phyloP scores from a whole-genome alignment of 1,284 basidiomycete genomes.

The Rhodotorula sp. region DNA sequence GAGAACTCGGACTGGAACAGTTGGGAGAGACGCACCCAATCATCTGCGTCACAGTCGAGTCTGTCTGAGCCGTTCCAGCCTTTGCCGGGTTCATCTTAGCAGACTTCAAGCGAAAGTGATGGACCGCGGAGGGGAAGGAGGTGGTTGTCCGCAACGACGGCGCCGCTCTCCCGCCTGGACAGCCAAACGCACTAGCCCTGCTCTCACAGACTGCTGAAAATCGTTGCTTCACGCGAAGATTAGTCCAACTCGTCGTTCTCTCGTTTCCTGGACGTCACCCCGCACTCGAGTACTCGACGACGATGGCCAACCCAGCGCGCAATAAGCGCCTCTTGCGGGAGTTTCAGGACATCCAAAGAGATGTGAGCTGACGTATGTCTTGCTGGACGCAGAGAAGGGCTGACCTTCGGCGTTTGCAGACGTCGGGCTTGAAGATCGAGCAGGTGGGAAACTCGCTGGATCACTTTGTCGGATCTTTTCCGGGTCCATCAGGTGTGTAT shows the following conservation, averaged over 20 bases:
- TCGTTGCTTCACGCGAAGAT: too few relatives aligned
- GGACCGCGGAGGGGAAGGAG: neutral
- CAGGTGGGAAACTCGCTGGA: slow-evolving; percentile 65
- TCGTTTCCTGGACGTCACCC: neutral
- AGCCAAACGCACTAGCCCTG: too few relatives aligned
- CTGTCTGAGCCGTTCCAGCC: slow-evolving; percentile 1
- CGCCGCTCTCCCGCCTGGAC: too few relatives aligned
- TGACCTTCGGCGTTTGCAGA: neutral
- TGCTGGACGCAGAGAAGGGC: too few relatives aligned
- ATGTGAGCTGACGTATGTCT: neutral
- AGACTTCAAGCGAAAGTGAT: neutral
- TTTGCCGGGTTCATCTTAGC: slow-evolving; percentile 1
- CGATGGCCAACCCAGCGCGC: slow-evolving; percentile 5
- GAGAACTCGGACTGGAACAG: neutral
- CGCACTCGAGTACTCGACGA: neutral
- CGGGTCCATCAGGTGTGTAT: slow-evolving; percentile 67
- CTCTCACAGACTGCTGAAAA: too few relatives aligned
- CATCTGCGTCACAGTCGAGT: slow-evolving; percentile 10
- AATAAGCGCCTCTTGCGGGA: slow-evolving; percentile 28
- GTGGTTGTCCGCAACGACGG: too few relatives aligned
- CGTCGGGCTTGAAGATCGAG: slow-evolving; percentile 24
- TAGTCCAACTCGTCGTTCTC: neutral
- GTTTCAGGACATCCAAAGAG: slow-evolving; percentile 27
- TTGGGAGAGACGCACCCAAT: slow-evolving; percentile 16
- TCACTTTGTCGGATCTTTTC: slow-evolving; percentile 83